phyloP scores from a whole-genome alignment of 345 rosid genomes.

The Populus pruinosa region DNA sequence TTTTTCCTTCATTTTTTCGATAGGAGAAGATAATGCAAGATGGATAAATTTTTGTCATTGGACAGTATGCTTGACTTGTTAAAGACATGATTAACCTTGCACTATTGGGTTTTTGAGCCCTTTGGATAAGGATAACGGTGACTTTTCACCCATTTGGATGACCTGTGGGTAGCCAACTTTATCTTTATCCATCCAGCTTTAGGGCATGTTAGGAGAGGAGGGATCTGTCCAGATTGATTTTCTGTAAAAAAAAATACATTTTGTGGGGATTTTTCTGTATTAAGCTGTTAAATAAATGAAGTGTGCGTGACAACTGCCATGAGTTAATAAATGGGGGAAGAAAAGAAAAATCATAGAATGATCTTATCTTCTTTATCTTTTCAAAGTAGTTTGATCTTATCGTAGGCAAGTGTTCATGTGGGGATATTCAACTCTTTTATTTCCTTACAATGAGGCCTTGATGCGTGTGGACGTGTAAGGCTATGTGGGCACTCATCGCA shows the following conservation, averaged over 20 bases:
- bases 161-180: not conserved
- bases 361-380: slow-evolving; percentile 5
- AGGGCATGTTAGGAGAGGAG: not conserved
- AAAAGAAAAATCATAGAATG: not conserved
- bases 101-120: too few relatives aligned
- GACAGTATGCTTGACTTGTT: not conserved
- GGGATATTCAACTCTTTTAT: slow-evolving; percentile 3
- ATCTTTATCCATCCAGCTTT: not conserved
- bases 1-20: not conserved
- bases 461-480: not conserved
- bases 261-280: too few relatives aligned
- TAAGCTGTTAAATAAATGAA: too few relatives aligned
- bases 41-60: not conserved
- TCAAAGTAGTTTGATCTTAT: not conserved
- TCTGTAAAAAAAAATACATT: too few relatives aligned
- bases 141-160: not conserved
- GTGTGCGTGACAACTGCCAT: slow-evolving; percentile 18
- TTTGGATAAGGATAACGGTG: slow-evolving; percentile 1
- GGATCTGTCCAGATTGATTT: too few relatives aligned
- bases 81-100: not conserved
- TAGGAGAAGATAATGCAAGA: not conserved
- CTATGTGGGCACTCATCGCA: not conserved
- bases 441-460: too few relatives aligned
- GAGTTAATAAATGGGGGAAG: not conserved
- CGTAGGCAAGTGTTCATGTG: not conserved